phyloP scores from a whole-genome alignment of 2,329 filamentous ascomycete genomes.

The Botrytis fragariae region DNA sequence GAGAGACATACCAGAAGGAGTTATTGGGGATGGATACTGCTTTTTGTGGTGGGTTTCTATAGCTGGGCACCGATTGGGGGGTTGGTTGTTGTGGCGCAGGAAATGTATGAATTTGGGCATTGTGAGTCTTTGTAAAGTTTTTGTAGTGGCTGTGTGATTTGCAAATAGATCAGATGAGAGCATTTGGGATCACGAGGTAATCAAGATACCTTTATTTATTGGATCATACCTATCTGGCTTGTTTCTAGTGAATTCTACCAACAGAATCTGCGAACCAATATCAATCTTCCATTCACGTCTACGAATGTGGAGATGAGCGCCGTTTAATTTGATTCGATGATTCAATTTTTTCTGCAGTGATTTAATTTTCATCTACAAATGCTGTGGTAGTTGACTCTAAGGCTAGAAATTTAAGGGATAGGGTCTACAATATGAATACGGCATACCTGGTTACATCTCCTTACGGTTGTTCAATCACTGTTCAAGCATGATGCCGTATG shows the following conservation, averaged over 20 bases:
- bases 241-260: neutral
- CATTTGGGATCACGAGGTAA: neutral
- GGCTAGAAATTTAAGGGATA: neutral
- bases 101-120: slow-evolving; percentile 6
- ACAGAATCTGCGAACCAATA: neutral
- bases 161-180: neutral
- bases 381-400: neutral
- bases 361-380: neutral
- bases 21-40: slow-evolving; percentile 5
- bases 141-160: neutral
- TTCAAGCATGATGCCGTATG: neutral
- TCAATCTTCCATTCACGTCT: neutral
- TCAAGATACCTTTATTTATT: neutral
- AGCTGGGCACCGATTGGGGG: neutral
- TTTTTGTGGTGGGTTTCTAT: neutral
- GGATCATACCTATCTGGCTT: neutral
- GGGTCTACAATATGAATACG: neutral
- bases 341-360: neutral
- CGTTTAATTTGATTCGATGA: neutral
- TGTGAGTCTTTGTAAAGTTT: neutral
- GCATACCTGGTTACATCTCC: neutral
- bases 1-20: neutral
- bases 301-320: neutral
- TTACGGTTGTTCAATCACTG: neutral
- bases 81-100: neutral